Evolutionary conservation across 164 flowering plant species (phyloP), one percentile per base, ranked within the genome.

Genomic region (Macadamia tetraphylla): DNA sequence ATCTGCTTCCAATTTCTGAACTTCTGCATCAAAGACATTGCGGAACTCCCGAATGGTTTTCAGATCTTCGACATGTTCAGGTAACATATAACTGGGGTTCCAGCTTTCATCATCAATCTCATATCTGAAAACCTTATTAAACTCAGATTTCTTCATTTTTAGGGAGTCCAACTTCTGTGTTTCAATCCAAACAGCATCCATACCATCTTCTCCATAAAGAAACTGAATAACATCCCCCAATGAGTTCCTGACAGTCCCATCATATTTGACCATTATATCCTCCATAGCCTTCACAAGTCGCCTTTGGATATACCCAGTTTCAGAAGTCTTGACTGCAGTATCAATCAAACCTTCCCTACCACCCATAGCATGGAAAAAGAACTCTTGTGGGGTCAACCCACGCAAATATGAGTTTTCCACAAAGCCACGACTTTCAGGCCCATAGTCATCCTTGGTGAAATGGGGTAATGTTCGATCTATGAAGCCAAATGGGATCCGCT

Each of bases 331-430:
- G 48, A 95, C 99, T 23, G 99, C 98, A 66, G 99, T 94, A 77
- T 94, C 99, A 59, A 94, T 94, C 43, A 94, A 84, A 86, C 99
- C 99, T 85, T 94, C 99, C 75, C 99, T 86, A 87, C 99, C 99
- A 79, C 99, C 99, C 99, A 94, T 94, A 31, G 99, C 99, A 78
- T 94, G 99, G 66, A 94, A 94, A 77, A 94, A 94, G 85, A 94
- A 94, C 75, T 94, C 99, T 67, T 95, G 99, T 0, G 99, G 99
- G 46, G 98, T 92, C 80, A 95, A 65, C 6, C 99, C 99, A 63
- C 99, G 88, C 11, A 95, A 77, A 75, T 95, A 95, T 5, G 98
- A 95, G 78, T 95, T 95, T 81, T 94, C 99, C 76, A 94, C 99
- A 83, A 94, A 94, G 3, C 99, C 98, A 78, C 99, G 97, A 83